Evolutionary conservation across 2,329 filamentous ascomycete species (phyloP).

Genomic region (Diaporthe longicolla): DNA sequence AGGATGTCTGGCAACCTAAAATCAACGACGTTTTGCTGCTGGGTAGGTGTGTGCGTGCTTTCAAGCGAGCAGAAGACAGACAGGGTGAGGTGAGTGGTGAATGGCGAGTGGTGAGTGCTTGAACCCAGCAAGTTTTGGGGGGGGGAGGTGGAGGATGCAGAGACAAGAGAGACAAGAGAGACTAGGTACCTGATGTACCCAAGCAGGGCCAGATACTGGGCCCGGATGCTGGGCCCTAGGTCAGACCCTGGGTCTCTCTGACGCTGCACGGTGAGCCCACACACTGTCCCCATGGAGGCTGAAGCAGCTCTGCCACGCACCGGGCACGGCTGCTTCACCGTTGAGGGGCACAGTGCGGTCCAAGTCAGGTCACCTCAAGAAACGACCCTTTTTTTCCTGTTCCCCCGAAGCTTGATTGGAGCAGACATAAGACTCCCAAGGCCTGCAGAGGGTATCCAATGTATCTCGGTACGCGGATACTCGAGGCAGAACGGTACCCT

Average conservation of each 20-base stretch:
- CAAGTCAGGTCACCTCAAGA: conserved; percentile 22
- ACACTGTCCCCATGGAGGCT: conserved; percentile 7
- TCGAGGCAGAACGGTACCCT: not conserved
- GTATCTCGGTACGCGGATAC: conserved; percentile 15
- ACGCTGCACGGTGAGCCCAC: conserved; percentile 3
- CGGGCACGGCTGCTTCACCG: conserved; percentile 14
- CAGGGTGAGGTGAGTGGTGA: not conserved
- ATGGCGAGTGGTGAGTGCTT: not conserved
- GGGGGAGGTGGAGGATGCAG: not conserved
- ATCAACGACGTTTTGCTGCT: not conserved
- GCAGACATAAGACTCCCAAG: not conserved
- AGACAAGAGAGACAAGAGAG: not conserved
- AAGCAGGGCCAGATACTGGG: not conserved
- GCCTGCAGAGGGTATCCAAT: not conserved
- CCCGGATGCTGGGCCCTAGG: conserved; percentile 14
- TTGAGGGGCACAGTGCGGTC: conserved; percentile 23
- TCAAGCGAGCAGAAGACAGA: not conserved
- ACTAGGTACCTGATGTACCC: conserved; percentile 13
- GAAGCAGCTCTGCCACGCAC: not conserved
- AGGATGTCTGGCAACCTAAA: conserved; percentile 16
- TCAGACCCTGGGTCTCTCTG: conserved; percentile 13
- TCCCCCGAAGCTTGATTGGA: conserved; percentile 5
- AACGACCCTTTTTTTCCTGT: conserved; percentile 12
- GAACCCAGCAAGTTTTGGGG: conserved; percentile 9
- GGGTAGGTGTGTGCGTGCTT: not conserved